phyloP scores from a whole-genome alignment of 140 eudicot species.

The Anethum foeniculum region DNA sequence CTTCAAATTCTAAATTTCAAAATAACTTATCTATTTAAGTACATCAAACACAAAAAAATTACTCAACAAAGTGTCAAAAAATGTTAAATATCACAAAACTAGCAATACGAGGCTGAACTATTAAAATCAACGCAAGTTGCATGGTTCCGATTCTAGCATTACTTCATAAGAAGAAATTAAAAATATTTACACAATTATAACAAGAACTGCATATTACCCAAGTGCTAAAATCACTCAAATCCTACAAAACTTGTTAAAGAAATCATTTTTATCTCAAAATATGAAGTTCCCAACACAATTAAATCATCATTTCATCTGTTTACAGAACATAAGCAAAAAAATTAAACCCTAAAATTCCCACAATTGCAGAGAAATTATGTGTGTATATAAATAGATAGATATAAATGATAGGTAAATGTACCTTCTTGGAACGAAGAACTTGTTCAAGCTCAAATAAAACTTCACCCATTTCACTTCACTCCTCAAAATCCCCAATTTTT shows the following conservation, averaged over 20 bases:
- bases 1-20: not conserved
- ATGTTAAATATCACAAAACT: not conserved
- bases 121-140: no score
- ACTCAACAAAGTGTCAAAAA: not conserved
- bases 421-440: slow-evolving; percentile 7
- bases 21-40: not conserved
- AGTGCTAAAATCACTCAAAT: not conserved
- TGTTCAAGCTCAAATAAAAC: slow-evolving; percentile 1
- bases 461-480: not conserved
- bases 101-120: no score
- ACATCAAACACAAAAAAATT: not conserved
- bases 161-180: no score
- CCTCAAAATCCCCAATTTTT: not conserved
- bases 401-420: not conserved
- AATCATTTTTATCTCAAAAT: not conserved
- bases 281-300: not conserved
- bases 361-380: not conserved
- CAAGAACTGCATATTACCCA: not conserved
- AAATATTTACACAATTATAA: not conserved
- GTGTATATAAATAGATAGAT: not conserved
- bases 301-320: not conserved
- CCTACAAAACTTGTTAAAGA: not conserved
- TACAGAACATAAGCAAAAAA: not conserved
- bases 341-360: not conserved
- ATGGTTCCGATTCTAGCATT: no score